Conservation (phyloP, 2,329 filamentous ascomycete genomes). For the Chrysosporium keratinophilum region DNA sequence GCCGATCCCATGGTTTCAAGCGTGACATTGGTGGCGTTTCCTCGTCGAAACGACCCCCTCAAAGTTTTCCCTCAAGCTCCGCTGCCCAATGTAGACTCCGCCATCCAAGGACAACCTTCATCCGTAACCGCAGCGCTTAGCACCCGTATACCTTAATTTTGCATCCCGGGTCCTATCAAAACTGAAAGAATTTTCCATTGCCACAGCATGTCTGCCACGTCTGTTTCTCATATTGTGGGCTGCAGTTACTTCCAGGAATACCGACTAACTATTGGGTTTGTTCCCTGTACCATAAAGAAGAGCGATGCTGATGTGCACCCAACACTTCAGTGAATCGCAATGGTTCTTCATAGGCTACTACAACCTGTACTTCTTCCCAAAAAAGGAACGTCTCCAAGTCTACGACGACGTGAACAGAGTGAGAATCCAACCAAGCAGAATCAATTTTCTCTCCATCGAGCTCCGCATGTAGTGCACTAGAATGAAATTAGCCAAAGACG, state of each 20-base stretch:
- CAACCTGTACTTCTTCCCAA: neutral
- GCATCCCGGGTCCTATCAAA: neutral
- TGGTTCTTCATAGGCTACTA: neutral
- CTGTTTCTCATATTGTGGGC: neutral
- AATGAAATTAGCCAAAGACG: conserved; percentile 5
- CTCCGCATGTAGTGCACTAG: conserved; percentile 39
- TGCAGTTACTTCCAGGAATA: too few relatives aligned
- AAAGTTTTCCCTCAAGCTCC: conserved; percentile 3
- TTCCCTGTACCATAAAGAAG: too few relatives aligned
- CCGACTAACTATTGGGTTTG: too few relatives aligned
- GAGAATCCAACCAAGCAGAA: neutral
- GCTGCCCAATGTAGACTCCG: conserved; percentile 3
- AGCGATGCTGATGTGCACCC: too few relatives aligned
- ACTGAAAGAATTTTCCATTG: neutral
- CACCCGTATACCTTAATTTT: neutral
- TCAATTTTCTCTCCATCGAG: conserved; percentile 43
- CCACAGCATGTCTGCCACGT: neutral
- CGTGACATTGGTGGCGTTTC: conserved; percentile 1
- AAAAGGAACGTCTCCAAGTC: too few relatives aligned
- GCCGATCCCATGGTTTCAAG: neutral
- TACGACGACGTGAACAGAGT: too few relatives aligned
- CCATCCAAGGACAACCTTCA: neutral
- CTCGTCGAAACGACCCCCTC: neutral
- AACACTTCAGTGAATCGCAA: neutral
- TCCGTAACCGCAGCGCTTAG: neutral